These are phyloP conservation scores for Macrophomina phaseolina DNA, from an alignment of 2,329 filamentous ascomycete species.

Conservation along the genomic window DNA sequence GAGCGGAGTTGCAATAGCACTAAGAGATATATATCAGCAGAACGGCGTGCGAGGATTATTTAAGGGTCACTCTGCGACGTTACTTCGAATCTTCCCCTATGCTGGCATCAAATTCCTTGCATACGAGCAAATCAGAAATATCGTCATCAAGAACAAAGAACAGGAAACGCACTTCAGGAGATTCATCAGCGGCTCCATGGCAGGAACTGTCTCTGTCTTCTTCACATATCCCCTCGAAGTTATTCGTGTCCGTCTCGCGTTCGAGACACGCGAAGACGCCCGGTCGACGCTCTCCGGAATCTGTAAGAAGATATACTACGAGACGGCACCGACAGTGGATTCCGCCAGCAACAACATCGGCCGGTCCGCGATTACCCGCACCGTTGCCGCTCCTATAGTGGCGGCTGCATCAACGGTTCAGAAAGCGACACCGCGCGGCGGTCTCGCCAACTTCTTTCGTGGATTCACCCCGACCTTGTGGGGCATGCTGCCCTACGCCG, in stretches of 20 bases:
- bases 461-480: constrained; percentile 89
- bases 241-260: constrained; percentile 88
- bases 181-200: constrained; percentile 73
- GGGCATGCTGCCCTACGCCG: constrained; percentile 96
- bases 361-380: constrained; percentile 47
- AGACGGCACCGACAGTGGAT: constrained; percentile 51
- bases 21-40: constrained; percentile 78
- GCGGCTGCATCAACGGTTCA: constrained; percentile 53
- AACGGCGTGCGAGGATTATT: constrained; percentile 82
- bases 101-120: constrained; percentile 97
- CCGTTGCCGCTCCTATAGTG: constrained; percentile 47
- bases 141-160: constrained; percentile 72
- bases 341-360: constrained; percentile 31
- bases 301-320: constrained; percentile 84
- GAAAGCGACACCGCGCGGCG: constrained; percentile 65
- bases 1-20: constrained; percentile 80
- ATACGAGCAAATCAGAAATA: constrained; percentile 90
- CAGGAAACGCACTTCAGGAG: constrained; percentile 83
- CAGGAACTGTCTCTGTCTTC: constrained; percentile 90
- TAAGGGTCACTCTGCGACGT: constrained; percentile 90
- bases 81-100: constrained; percentile 95
- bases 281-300: constrained; percentile 76
- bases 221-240: constrained; percentile 96
- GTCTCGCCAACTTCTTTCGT: constrained; percentile 90
- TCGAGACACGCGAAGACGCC: constrained; percentile 81